Percentiles rank a stretch among this genome's conserved stretches.
phyloP scores from a whole-genome alignment of 495 filamentous ascomycete genomes.

The Podospora appendiculata region DNA sequence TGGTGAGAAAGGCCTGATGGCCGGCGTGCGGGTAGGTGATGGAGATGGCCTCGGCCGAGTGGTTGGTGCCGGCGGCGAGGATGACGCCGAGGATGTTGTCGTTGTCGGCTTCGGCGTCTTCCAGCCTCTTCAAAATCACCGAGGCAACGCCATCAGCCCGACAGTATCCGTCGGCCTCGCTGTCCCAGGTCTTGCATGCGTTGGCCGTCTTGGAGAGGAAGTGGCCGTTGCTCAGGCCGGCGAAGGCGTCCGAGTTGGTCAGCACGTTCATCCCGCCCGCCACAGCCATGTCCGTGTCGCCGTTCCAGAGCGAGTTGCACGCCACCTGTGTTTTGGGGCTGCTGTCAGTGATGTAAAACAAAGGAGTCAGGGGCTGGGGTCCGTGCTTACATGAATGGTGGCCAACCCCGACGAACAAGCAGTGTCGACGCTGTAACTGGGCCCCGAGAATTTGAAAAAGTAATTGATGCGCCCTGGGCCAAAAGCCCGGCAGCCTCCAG shows the following conservation, averaged over 20 bases:
- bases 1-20: constrained; percentile 54
- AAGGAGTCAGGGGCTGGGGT: too few relatives aligned
- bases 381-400: constrained; percentile 25
- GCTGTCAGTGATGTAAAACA: constrained; percentile 29
- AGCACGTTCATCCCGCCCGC: constrained; percentile 59
- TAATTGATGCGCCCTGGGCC: constrained; percentile 41
- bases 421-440: constrained; percentile 33
- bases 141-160: constrained; percentile 28
- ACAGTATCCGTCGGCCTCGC: constrained; percentile 42
- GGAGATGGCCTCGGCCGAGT: constrained; percentile 51
- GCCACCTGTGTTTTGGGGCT: constrained; percentile 24
- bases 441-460: constrained; percentile 32
- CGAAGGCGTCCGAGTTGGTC: constrained; percentile 65
- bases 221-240: constrained; percentile 43
- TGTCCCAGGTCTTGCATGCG: constrained; percentile 17
- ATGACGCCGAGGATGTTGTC: constrained; percentile 49
- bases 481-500: constrained; percentile 70
- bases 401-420: constrained; percentile 37
- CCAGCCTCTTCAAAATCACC: constrained; percentile 43
- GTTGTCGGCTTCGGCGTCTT: constrained; percentile 39
- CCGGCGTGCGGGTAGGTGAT: constrained; percentile 59
- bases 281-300: constrained; percentile 55
- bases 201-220: constrained; percentile 22
- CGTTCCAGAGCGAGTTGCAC: constrained; percentile 61
- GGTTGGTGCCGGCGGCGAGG: constrained; percentile 39